These are phyloP conservation scores for Patellifolia procumbens DNA, from an alignment of 179 eudicot species.

Conservation along the genomic window DNA sequence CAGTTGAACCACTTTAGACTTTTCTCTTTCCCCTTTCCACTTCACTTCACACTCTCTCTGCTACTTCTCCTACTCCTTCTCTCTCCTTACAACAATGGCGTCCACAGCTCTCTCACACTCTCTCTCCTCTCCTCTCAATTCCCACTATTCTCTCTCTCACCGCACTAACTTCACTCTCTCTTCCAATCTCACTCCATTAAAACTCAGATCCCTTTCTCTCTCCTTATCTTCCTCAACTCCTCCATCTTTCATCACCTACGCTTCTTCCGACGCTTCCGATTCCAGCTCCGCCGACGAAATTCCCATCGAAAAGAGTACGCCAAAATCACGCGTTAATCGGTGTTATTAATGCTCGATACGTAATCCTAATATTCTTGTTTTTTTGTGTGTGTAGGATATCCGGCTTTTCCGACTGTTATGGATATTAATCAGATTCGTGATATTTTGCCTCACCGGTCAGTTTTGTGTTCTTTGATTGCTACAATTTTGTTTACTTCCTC, in stretches of 20 bases:
- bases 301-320: slow-evolving; percentile 77
- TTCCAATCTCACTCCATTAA: slow-evolving; percentile 17
- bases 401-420: slow-evolving; percentile 87
- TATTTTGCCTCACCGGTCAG: slow-evolving; percentile 88
- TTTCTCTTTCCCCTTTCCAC: neutral
- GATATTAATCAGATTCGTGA: slow-evolving; percentile 94
- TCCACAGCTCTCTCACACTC: slow-evolving; percentile 51
- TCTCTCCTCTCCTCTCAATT: slow-evolving; percentile 37
- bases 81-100: slow-evolving; percentile 49
- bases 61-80: neutral
- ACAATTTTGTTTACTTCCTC: neutral
- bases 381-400: slow-evolving; percentile 44
- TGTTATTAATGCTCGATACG: neutral
- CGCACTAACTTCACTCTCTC: slow-evolving; percentile 12
- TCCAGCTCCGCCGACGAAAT: slow-evolving; percentile 30
- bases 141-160: slow-evolving; percentile 30
- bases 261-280: slow-evolving; percentile 34
- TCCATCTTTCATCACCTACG: slow-evolving; percentile 32
- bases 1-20: neutral
- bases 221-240: slow-evolving; percentile 35
- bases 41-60: no score
- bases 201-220: slow-evolving; percentile 45
- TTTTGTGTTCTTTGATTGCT: slow-evolving; percentile 6
- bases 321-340: neutral
- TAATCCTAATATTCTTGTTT: neutral